Evolutionary conservation across 2,329 filamentous ascomycete species (phyloP).

Genomic region (Clonostachys rosea): DNA sequence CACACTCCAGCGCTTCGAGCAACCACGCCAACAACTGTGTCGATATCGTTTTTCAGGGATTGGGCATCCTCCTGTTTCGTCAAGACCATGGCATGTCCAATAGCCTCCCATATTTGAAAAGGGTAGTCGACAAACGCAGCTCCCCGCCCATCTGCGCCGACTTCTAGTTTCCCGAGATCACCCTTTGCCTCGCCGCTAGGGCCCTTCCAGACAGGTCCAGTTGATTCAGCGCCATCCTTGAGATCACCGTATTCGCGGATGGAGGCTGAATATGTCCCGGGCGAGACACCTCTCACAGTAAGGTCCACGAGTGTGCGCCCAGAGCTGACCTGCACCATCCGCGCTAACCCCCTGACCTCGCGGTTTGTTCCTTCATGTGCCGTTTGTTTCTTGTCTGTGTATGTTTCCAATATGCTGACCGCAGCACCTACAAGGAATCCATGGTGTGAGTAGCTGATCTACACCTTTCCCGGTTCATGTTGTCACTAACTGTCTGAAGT

Average conservation of each 20-base stretch:
- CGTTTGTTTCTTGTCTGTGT: constrained; percentile 51
- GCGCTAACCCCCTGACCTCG: constrained; percentile 77
- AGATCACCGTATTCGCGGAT: constrained; percentile 87
- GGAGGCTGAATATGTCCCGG: constrained; percentile 78
- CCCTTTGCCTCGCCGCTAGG: constrained; percentile 21
- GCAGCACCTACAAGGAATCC: constrained; percentile 56
- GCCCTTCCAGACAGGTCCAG: constrained; percentile 70
- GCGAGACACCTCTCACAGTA: constrained; percentile 74
- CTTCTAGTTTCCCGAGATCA: constrained; percentile 68
- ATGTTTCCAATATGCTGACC: constrained; percentile 93
- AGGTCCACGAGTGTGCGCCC: constrained; percentile 81
- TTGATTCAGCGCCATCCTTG: constrained; percentile 74
- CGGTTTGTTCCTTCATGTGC: constrained; percentile 32
- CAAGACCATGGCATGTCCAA: constrained; percentile 87
- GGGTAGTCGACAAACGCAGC: constrained; percentile 75
- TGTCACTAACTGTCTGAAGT: constrained; percentile 69
- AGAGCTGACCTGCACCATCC: constrained; percentile 87
- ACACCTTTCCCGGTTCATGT: not conserved
- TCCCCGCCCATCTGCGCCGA: constrained; percentile 72
- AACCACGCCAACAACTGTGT: constrained; percentile 89
- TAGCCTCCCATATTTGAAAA: constrained; percentile 92
- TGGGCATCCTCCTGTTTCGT: constrained; percentile 51
- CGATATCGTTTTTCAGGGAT: constrained; percentile 67
- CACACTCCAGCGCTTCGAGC: constrained; percentile 95
- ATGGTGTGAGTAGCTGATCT: not conserved